Base-by-base conservation (phyloP, 495 filamentous ascomycete genomes). In the Neurospora sp. region DNA sequence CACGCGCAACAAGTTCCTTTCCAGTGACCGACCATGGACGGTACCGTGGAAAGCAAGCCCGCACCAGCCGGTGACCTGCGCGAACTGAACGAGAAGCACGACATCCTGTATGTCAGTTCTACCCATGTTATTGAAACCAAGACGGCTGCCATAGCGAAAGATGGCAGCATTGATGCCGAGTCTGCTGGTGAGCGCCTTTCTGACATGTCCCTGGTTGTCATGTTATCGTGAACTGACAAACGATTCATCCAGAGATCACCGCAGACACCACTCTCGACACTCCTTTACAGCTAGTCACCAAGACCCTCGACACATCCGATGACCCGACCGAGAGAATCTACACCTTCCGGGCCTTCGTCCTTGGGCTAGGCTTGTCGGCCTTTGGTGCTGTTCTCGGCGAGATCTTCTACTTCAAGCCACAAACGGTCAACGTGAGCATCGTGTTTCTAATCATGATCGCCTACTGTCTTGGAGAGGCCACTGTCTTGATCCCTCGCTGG, bases 391-490 rank as follows among this genome's bases (percentile, higher is more conserved):
- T 78, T 8, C 71, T 76, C 7, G 71, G 68, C 8, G 71, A 72
- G 37, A 85, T 86, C 76, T 85, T 80, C 74, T 82, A 83, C 73
- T 86, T 86, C 79, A 85, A 85, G 77, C 84, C 84, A 10, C 83
- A 85, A 69, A 77, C 76, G 2, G 78, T 86, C 71, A 78, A 70
- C 45, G 83, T 86, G 35, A 84, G 80, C 3, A 71, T 79, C 12
- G 78, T 85, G 31, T 85, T 86, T 72, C 75, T 86, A 74, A 80
- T 81, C 9, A 82, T 86, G 45, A 73, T 84, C 27, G 76, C 75
- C 10, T 83, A 83, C 73, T 72, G 81, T 12, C 74, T 83, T n/a
- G 73, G 73, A 8, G 73, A 74, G 80, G 80, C 47, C 73, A 81
- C 61, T 59, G 65, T 16, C 75, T 85, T 78, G 76, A 82, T 86